phyloP scores from a whole-genome alignment of 352 stramenopile species.

The Phytophthora citrophthora region DNA sequence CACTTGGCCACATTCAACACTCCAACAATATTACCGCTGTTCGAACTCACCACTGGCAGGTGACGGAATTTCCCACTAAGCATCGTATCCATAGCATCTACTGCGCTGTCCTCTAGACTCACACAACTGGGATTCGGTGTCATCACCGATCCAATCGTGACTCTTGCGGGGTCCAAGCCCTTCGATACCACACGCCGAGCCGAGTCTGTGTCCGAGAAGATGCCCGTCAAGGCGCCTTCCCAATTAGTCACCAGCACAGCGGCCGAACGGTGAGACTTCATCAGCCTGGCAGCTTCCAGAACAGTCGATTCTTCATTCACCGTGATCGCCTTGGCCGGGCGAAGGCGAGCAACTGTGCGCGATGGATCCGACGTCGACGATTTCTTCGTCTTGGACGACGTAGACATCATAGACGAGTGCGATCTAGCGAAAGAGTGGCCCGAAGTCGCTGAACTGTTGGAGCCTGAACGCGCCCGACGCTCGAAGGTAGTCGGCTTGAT shows the following conservation, averaged over 20 bases:
- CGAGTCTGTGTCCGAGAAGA: slow-evolving; percentile 94
- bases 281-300: slow-evolving; percentile 86
- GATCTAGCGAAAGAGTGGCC: slow-evolving; percentile 80
- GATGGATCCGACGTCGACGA: slow-evolving; percentile 56
- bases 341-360: slow-evolving; percentile 78
- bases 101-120: slow-evolving; percentile 80
- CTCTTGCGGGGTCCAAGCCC: slow-evolving; percentile 68
- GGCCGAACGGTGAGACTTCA: slow-evolving; percentile 92
- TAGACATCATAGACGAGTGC: slow-evolving; percentile 84
- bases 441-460: slow-evolving; percentile 77
- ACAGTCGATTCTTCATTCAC: slow-evolving; percentile 83
- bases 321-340: slow-evolving; percentile 90
- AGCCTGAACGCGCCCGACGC: slow-evolving; percentile 66
- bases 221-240: slow-evolving; percentile 90
- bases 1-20: slow-evolving; percentile 98
- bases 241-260: slow-evolving; percentile 93
- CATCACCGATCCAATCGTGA: slow-evolving; percentile 82
- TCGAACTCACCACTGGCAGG: slow-evolving; percentile 92
- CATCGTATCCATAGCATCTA: slow-evolving; percentile 88
- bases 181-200: slow-evolving; percentile 84
- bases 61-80: slow-evolving; percentile 95
- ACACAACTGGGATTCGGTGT: slow-evolving; percentile 87
- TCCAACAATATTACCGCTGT: slow-evolving; percentile 90
- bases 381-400: slow-evolving; percentile 76
- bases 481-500: slow-evolving; percentile 38